Percentiles rank a stretch among this genome's conserved stretches.
Conservation (phyloP, 2,329 filamentous ascomycete genomes). For the Fusarium nematophilum region DNA sequence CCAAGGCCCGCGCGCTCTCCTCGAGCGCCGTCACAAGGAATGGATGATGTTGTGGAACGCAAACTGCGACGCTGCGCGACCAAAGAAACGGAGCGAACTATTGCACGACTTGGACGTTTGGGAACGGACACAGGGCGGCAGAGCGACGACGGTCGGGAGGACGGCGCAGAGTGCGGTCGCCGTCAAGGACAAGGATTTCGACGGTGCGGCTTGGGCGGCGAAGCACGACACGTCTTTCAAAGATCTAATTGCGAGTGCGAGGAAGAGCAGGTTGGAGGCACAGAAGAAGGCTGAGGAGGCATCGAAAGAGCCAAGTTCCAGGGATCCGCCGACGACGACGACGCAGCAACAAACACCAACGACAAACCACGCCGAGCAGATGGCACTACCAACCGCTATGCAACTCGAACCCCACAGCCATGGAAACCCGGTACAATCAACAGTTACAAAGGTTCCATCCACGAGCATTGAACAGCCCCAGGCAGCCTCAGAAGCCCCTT, state of each 20-base stretch:
- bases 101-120: constrained; percentile 84
- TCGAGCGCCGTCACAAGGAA: constrained; percentile 87
- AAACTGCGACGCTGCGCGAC: constrained; percentile 86
- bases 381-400: not conserved
- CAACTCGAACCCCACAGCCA: not conserved
- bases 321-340: not conserved
- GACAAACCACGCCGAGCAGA: not conserved
- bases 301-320: constrained; percentile 13
- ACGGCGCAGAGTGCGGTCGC: constrained; percentile 52
- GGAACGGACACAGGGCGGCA: constrained; percentile 84
- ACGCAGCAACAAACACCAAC: not conserved
- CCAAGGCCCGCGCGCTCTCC: constrained; percentile 72
- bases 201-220: constrained; percentile 78
- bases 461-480: not conserved
- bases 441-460: not conserved
- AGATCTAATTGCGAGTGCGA: constrained; percentile 81
- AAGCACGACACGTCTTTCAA: constrained; percentile 82
- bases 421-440: not conserved
- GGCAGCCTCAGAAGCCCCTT: not conserved
- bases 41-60: constrained; percentile 98
- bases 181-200: constrained; percentile 92
- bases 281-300: constrained; percentile 45
- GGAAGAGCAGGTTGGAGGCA: constrained; percentile 62
- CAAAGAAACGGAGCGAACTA: constrained; percentile 77
- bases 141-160: constrained; percentile 56